Percentiles rank a stretch among this genome's conserved stretches.
These are phyloP conservation scores for Corrigiola litoralis DNA, from an alignment of 179 eudicot genomes.

Conservation along the genomic window DNA sequence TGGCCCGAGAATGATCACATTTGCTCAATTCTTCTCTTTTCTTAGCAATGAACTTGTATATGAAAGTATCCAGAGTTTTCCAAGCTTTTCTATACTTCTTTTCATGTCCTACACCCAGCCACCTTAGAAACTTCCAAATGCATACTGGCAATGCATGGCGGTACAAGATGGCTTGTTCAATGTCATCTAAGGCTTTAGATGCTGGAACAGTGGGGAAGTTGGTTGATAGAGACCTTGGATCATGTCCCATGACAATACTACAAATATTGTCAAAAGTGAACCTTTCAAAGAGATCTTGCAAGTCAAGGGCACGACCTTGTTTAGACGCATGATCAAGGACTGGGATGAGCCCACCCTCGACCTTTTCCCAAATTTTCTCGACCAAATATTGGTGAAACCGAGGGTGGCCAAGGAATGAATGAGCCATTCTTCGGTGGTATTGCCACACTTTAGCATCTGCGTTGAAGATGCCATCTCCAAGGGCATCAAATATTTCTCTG, in stretches of 20 bases:
- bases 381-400: slow-evolving; percentile 23
- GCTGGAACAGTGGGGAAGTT: slow-evolving; percentile 33
- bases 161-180: slow-evolving; percentile 33
- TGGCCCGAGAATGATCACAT: background rate
- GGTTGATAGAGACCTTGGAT: slow-evolving; percentile 31
- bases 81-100: slow-evolving; percentile 26
- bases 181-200: slow-evolving; percentile 34
- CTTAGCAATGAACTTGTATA: slow-evolving; percentile 15
- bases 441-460: slow-evolving; percentile 29
- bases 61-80: slow-evolving; percentile 31
- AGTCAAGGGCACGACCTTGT: slow-evolving; percentile 1
- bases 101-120: slow-evolving; percentile 39
- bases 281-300: slow-evolving; percentile 25
- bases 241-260: slow-evolving; percentile 6
- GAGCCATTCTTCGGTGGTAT: slow-evolving; percentile 23
- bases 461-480: slow-evolving; percentile 39
- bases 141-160: slow-evolving; percentile 38
- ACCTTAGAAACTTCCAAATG: slow-evolving; percentile 39
- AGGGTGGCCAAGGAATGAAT: slow-evolving; percentile 19
- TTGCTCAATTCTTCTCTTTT: slow-evolving; percentile 2
- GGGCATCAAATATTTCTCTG: slow-evolving; percentile 30
- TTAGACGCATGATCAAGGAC: slow-evolving; percentile 11
- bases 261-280: slow-evolving; percentile 23
- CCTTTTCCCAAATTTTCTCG: slow-evolving; percentile 16
- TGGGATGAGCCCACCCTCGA: slow-evolving; percentile 14